Percentiles rank a stretch among this genome's conserved stretches.
Evolutionary conservation across 495 filamentous ascomycete species (phyloP).

Genomic region (Amorphotheca resinae): DNA sequence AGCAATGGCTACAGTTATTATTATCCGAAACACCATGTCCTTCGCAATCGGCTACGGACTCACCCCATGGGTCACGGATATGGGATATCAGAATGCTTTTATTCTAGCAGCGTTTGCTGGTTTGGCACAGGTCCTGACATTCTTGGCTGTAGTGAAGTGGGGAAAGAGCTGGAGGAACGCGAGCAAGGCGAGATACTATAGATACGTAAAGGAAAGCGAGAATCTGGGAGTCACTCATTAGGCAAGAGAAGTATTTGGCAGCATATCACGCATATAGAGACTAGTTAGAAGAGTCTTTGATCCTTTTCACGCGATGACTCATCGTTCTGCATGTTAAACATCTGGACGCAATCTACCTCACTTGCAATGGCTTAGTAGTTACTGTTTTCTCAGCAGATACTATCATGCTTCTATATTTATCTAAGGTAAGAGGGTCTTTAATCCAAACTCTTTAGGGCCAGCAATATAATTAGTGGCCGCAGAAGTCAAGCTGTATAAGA

Average conservation of each 20-base stretch:
- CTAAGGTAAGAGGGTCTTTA: too few species aligned
- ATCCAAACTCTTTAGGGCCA: too few species aligned
- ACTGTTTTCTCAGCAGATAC: too few species aligned
- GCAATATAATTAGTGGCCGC: too few species aligned
- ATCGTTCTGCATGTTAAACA: too few species aligned
- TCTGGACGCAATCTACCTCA: too few species aligned
- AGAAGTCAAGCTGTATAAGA: too few species aligned
- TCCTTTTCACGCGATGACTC: too few species aligned
- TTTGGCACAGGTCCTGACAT: conserved; percentile 12
- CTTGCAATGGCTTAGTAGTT: too few species aligned
- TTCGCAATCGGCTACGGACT: conserved; percentile 26
- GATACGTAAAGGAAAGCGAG: conserved; percentile 2
- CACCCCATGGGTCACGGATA: conserved; percentile 25
- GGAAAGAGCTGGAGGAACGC: conserved; percentile 14
- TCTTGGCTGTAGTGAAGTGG: conserved; percentile 19
- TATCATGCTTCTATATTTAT: too few species aligned
- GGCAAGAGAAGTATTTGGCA: not conserved
- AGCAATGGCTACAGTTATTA: conserved; percentile 34
- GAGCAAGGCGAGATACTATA: conserved; percentile 3
- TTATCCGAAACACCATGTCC: conserved; percentile 27
- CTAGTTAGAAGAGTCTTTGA: too few species aligned
- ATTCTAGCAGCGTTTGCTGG: conserved; percentile 22
- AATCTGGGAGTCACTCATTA: conserved; percentile 5
- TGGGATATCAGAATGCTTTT: conserved; percentile 25
- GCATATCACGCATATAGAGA: too few species aligned